These are phyloP conservation scores for Terfezia boudieri DNA, from an alignment of 495 filamentous ascomycete genomes.

Conservation along the genomic window DNA sequence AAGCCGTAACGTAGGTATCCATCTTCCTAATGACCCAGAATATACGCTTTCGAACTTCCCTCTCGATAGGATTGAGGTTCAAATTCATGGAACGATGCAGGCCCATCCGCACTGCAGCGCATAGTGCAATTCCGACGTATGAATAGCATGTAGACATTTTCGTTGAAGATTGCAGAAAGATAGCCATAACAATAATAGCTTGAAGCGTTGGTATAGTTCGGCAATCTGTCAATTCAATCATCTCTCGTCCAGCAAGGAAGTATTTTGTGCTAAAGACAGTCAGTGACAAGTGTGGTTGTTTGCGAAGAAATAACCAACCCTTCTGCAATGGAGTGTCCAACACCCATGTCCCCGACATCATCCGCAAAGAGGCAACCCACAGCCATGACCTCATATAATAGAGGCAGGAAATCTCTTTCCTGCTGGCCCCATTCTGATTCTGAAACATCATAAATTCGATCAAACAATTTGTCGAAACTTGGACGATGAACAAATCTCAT, in stretches of 20 bases:
- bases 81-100: slow-evolving; percentile 52
- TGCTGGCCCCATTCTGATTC: slow-evolving; percentile 45
- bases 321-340: slow-evolving; percentile 25
- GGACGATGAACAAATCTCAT: slow-evolving; percentile 78
- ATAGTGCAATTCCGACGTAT: slow-evolving; percentile 72
- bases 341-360: slow-evolving; percentile 26
- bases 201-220: slow-evolving; percentile 69
- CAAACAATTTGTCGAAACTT: slow-evolving; percentile 53
- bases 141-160: slow-evolving; percentile 86
- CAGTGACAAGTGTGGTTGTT: neutral
- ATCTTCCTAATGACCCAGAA: slow-evolving; percentile 86
- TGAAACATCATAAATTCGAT: slow-evolving; percentile 55
- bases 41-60: slow-evolving; percentile 58
- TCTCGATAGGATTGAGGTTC: slow-evolving; percentile 64
- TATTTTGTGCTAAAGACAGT: slow-evolving; percentile 46
- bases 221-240: slow-evolving; percentile 81
- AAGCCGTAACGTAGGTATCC: slow-evolving; percentile 79
- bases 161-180: slow-evolving; percentile 78
- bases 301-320: slow-evolving; percentile 19
- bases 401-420: slow-evolving; percentile 61
- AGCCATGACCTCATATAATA: slow-evolving; percentile 64
- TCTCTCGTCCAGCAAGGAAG: slow-evolving; percentile 53
- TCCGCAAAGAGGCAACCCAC: slow-evolving; percentile 66
- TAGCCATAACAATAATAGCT: slow-evolving; percentile 72
- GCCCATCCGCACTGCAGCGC: slow-evolving; percentile 67